Evolutionary conservation across 352 stramenopile species (phyloP).

Genomic region (Phytophthora rubi): DNA sequence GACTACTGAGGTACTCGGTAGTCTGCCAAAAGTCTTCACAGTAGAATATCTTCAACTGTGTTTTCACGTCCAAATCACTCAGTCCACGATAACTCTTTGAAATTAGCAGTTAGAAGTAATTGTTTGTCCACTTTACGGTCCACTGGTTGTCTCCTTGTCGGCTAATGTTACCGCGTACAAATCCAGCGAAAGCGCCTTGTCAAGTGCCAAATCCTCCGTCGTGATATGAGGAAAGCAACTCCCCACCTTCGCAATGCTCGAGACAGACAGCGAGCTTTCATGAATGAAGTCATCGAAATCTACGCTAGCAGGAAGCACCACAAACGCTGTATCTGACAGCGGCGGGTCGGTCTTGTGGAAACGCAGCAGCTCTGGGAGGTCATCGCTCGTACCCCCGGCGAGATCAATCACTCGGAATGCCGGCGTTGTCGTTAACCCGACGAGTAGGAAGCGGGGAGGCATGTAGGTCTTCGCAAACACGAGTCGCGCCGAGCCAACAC

Average conservation of each 20-base stretch:
- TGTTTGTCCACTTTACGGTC: not conserved
- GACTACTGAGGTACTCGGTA: no score
- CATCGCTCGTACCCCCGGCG: constrained; percentile 32
- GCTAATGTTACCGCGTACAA: constrained; percentile 32
- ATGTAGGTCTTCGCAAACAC: constrained; percentile 86
- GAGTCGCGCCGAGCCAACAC: constrained; percentile 35
- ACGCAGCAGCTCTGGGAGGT: constrained; percentile 20
- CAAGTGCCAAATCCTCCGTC: constrained; percentile 60
- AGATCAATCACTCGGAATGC: constrained; percentile 64
- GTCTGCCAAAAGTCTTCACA: no score
- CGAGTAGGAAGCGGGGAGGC: constrained; percentile 79
- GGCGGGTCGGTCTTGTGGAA: constrained; percentile 14
- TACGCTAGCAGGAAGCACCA: constrained; percentile 59
- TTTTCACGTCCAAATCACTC: no score
- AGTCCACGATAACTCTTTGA: no score
- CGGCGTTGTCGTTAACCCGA: constrained; percentile 19
- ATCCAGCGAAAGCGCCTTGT: constrained; percentile 51
- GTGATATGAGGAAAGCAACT: constrained; percentile 62
- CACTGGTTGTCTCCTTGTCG: not conserved
- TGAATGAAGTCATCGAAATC: constrained; percentile 29
- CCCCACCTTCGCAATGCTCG: constrained; percentile 32
- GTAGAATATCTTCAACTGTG: no score
- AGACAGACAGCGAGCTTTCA: constrained; percentile 8
- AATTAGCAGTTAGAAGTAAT: not conserved
- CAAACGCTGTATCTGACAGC: constrained; percentile 25